phyloP scores from a whole-genome alignment of 768 basidiomycete genomes.

The Mycena maculata region DNA sequence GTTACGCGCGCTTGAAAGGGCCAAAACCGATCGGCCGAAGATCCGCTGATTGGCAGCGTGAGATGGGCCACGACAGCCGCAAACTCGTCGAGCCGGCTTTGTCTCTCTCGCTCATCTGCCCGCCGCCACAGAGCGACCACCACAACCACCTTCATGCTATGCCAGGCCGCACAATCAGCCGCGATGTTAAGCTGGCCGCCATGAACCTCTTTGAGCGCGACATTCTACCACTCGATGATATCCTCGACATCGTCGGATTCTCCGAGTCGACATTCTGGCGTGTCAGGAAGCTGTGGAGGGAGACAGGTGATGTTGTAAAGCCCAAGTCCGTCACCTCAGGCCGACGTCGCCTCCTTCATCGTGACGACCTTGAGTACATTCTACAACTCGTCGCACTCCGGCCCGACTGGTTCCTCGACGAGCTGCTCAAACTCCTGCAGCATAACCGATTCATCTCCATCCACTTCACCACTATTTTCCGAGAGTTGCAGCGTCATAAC shows the following conservation, averaged over 20 bases:
- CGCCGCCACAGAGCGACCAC: not conserved
- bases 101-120: too few relatives aligned
- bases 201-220: conserved; percentile 14
- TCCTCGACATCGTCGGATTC: conserved; percentile 12
- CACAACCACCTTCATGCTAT: not conserved
- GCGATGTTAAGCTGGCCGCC: conserved; percentile 11
- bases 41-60: not conserved
- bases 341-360: conserved; percentile 13
- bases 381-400: conserved; percentile 30
- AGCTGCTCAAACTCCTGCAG: conserved; percentile 42
- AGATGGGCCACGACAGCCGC: too few relatives aligned
- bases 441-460: conserved; percentile 47
- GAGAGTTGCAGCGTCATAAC: conserved; percentile 42
- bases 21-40: not conserved
- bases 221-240: not conserved
- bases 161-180: not conserved
- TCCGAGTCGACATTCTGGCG: conserved; percentile 15
- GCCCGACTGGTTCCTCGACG: conserved; percentile 47
- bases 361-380: conserved; percentile 41
- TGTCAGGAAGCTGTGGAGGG: not conserved
- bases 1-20: not conserved
- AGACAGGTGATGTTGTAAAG: conserved; percentile 2
- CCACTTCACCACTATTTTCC: conserved; percentile 47
- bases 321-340: not conserved
- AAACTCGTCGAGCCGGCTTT: too few relatives aligned